Evolutionary conservation across 2,329 filamentous ascomycete species (phyloP), one percentile per base, ranked within the genome.

Genomic region (Cadophora gregata): DNA sequence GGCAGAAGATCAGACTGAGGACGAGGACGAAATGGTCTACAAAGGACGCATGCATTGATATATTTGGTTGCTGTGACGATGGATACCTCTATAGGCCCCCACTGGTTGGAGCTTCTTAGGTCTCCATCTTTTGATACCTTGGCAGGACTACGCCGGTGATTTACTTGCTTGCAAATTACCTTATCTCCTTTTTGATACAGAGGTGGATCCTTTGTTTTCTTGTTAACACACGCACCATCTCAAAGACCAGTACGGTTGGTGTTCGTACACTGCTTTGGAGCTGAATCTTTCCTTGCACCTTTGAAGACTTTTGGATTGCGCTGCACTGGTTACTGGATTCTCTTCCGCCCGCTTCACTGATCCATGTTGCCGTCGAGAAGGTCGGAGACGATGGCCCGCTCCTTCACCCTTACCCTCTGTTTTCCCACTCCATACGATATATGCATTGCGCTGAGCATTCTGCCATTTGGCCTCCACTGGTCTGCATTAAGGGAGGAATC

Each of bases 11-110:
- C 27, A 56, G 4, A 31, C 63, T 9, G 47, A 63, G 19, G 63
- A 65, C 10, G 53, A 62, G 24, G 65, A 64, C 38, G 36, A 56
- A 12, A 38, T 65, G 36, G 16, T 55, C 21, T 62, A 42, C 14
- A 42, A 42, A 10, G 60, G 48, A 16, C 60, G 48, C 19, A 29
- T n/a, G 19, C 29, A 33, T 45, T 58, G 21, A 58, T 29, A 5
- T 29, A 9, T 6, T n/a, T 50, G 7, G 14, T 33, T 27, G n/a
- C 19, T 27, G 27, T 3, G 14, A 53, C 24, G 9, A 3, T 36
- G 14, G n/a, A 24, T 8, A 19, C 1, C 24, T 31, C 31, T 56
- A 10, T 47, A n/a, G 29, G 5, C 38, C 29, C 16, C 31, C 38
- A 21, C 53, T 56, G 53, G 29, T 56, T 24, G 8, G 29, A 24